These are phyloP conservation scores for Scheffersomyces coipomensis DNA, from an alignment of 805 yeast species.

Conservation along the genomic window DNA sequence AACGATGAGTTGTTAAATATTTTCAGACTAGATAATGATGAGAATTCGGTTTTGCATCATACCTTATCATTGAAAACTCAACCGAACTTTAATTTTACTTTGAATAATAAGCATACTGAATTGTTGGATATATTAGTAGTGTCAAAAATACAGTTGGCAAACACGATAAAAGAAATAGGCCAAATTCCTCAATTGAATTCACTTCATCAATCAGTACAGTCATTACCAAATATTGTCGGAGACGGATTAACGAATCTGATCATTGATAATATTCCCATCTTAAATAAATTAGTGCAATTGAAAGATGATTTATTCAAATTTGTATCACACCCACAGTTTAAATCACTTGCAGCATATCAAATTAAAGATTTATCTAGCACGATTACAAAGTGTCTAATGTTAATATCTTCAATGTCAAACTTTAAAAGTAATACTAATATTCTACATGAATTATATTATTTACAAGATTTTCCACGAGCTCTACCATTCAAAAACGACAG, in stretches of 20 bases:
- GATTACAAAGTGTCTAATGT: slow-evolving; percentile 15
- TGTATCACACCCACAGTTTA: neutral
- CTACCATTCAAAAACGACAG: slow-evolving; percentile 20
- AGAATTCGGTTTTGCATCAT: neutral
- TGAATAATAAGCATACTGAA: neutral
- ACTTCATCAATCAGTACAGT: slow-evolving; percentile 1
- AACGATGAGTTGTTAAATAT: neutral
- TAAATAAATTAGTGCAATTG: slow-evolving; percentile 14
- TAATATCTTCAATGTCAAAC: slow-evolving; percentile 18
- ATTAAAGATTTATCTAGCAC: slow-evolving; percentile 11
- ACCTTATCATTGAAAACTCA: neutral
- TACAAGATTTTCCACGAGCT: slow-evolving; percentile 18
- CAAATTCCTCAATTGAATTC: neutral
- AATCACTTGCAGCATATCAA: neutral
- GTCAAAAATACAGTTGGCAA: neutral
- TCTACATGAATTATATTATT: slow-evolving; percentile 14
- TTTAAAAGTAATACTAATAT: slow-evolving; percentile 13
- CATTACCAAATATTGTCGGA: slow-evolving; percentile 8
- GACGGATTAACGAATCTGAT: slow-evolving; percentile 3
- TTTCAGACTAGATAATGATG: slow-evolving; percentile 1
- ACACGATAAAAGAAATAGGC: neutral
- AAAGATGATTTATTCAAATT: slow-evolving; percentile 12
- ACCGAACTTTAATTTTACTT: neutral
- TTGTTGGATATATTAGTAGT: neutral
- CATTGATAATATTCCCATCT: slow-evolving; percentile 4